These are phyloP conservation scores for Avena eriantha DNA, from an alignment of 176 grass and related monocot genomes.

Conservation along the genomic window DNA sequence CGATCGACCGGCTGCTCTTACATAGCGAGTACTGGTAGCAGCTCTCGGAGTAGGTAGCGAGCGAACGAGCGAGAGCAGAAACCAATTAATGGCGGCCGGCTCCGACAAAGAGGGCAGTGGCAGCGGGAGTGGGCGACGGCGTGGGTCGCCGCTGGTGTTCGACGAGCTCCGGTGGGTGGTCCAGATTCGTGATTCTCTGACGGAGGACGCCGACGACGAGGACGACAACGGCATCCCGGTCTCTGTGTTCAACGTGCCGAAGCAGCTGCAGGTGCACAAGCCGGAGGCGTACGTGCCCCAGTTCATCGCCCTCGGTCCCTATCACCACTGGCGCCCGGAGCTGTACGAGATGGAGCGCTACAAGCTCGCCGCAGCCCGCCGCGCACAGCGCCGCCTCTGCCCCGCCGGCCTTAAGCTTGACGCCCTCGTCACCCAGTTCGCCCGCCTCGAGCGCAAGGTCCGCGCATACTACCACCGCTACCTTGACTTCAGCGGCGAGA, in stretches of 20 bases:
- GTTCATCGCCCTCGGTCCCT: conserved; percentile 75
- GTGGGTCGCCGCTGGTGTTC: conserved; percentile 37
- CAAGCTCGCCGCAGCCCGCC: conserved; percentile 70
- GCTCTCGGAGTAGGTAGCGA: too few relatives aligned
- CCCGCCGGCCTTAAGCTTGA: conserved; percentile 44
- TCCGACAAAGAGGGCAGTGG: conserved; percentile 13
- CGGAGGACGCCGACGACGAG: conserved; percentile 61
- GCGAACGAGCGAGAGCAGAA: background rate
- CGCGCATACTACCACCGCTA: conserved; percentile 80
- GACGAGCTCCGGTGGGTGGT: conserved; percentile 84
- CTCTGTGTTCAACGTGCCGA: conserved; percentile 79
- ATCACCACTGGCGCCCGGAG: conserved; percentile 83
- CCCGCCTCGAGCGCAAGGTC: conserved; percentile 58
- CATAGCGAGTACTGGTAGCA: background rate
- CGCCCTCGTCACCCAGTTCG: conserved; percentile 53
- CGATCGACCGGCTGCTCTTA: background rate
- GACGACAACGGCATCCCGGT: conserved; percentile 69
- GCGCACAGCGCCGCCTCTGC: conserved; percentile 65
- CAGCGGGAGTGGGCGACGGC: conserved; percentile 2
- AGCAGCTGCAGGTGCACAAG: conserved; percentile 57
- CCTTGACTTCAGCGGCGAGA: conserved; percentile 81
- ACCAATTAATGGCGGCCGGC: background rate
- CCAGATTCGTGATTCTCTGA: conserved; percentile 63
- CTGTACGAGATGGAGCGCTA: conserved; percentile 92
- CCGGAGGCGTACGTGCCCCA: conserved; percentile 73